Percentiles rank a stretch among this genome's conserved stretches.
phyloP scores from a whole-genome alignment of 2,329 filamentous ascomycete genomes.

The Diaporthe destruens region DNA sequence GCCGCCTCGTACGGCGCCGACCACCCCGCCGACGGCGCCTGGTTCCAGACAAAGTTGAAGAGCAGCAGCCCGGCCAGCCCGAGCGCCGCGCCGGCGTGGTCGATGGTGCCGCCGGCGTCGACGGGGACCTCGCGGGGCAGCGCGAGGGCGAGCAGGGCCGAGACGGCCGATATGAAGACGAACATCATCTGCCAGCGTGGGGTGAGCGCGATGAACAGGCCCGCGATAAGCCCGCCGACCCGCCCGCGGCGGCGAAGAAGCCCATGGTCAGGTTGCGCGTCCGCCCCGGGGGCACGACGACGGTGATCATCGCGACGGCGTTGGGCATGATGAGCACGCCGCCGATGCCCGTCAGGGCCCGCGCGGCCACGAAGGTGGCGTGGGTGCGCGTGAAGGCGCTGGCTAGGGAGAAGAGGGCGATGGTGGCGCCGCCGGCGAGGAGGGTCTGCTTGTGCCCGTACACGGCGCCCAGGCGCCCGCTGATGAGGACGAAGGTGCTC shows the following conservation, averaged over 20 bases:
- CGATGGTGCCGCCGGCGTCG: conserved; percentile 54
- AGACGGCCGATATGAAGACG: conserved; percentile 51
- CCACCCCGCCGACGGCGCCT: conserved; percentile 62
- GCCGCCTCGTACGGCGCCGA: conserved; percentile 55
- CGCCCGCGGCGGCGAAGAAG: conserved; percentile 60
- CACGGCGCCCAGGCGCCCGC: conserved; percentile 64
- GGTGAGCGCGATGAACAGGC: conserved; percentile 53
- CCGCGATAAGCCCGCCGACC: conserved; percentile 56
- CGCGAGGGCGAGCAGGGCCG: conserved; percentile 40
- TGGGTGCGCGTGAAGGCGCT: conserved; percentile 59
- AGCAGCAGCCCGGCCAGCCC: conserved; percentile 58
- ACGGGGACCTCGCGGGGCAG: conserved; percentile 49
- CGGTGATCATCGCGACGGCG: conserved; percentile 62
- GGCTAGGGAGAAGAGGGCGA: conserved; percentile 57
- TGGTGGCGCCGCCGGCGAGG: conserved; percentile 57
- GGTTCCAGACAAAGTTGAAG: conserved; percentile 65
- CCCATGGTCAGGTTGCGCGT: conserved; percentile 59
- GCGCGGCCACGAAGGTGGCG: conserved; percentile 56
- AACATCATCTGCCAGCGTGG: conserved; percentile 57
- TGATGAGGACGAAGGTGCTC: conserved; percentile 65
- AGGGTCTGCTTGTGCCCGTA: conserved; percentile 65
- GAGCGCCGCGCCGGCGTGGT: conserved; percentile 55
- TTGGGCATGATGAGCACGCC: conserved; percentile 66
- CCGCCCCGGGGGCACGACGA: conserved; percentile 60
- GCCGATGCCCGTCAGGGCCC: conserved; percentile 63